These are phyloP conservation scores for Pachysandra terminalis DNA, from an alignment of 164 flowering plant genomes.

Conservation along the genomic window DNA sequence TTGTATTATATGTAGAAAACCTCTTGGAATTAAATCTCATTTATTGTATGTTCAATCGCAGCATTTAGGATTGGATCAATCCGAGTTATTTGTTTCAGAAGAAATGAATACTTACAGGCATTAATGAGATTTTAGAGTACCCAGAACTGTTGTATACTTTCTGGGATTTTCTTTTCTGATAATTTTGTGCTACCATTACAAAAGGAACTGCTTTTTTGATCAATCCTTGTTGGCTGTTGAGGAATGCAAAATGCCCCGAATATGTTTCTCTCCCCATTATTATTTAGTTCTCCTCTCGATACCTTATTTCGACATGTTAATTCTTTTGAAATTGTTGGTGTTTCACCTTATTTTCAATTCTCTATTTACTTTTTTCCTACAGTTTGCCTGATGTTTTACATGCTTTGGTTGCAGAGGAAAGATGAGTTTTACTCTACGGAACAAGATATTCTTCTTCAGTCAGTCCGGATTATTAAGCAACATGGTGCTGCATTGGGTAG, in stretches of 20 bases:
- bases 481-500: slow-evolving; percentile 68
- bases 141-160: no score
- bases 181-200: no score
- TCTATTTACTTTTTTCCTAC: neutral
- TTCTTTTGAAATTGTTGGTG: neutral
- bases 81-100: neutral
- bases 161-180: no score
- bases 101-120: no score
- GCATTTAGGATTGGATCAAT: neutral
- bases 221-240: neutral
- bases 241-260: neutral
- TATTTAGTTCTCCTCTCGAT: neutral
- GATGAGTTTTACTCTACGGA: slow-evolving; percentile 56
- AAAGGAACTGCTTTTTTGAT: neutral
- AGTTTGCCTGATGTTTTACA: neutral
- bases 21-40: neutral
- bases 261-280: neutral
- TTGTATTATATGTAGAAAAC: no score
- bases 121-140: no score
- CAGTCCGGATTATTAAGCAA: slow-evolving; percentile 60
- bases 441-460: slow-evolving; percentile 72
- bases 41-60: neutral
- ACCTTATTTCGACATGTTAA: neutral
- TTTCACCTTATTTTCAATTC: neutral
- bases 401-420: slow-evolving; percentile 45